phyloP scores from a whole-genome alignment of 495 filamentous ascomycete genomes.

The Podospora bellae-mahoneyi region DNA sequence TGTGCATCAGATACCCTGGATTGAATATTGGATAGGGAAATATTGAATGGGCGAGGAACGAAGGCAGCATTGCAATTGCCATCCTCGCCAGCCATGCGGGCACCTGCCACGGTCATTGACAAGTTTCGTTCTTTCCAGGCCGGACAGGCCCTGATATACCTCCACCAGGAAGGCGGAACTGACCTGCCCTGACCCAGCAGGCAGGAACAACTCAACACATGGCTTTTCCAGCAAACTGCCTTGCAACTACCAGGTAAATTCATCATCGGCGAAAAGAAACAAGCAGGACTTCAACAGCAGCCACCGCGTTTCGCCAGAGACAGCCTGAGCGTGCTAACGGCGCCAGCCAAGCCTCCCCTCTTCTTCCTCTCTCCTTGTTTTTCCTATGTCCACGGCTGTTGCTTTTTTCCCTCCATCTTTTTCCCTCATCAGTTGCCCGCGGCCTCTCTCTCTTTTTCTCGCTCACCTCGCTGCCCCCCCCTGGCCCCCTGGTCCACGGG shows the following conservation, averaged over 20 bases:
- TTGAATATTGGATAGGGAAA: background rate
- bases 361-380: constrained; percentile 1
- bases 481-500: constrained; percentile 7
- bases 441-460: constrained; percentile 10
- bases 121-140: background rate
- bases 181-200: background rate
- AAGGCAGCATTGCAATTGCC: too few species aligned
- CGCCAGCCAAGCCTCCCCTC: constrained; percentile 10
- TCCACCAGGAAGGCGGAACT: background rate
- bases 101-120: background rate
- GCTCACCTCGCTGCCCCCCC: constrained; percentile 11
- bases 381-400: background rate
- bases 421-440: too few species aligned
- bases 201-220: background rate
- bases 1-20: background rate
- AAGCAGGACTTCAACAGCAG: constrained; percentile 1
- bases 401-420: background rate
- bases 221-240: too few species aligned
- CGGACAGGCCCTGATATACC: background rate
- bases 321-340: constrained; percentile 12
- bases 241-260: background rate
- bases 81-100: background rate
- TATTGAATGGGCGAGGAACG: background rate
- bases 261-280: background rate
- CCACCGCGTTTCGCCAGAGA: constrained; percentile 19